phyloP scores from a whole-genome alignment of 2,329 filamentous ascomycete species.

The Pseudogymnoascus sp. region DNA sequence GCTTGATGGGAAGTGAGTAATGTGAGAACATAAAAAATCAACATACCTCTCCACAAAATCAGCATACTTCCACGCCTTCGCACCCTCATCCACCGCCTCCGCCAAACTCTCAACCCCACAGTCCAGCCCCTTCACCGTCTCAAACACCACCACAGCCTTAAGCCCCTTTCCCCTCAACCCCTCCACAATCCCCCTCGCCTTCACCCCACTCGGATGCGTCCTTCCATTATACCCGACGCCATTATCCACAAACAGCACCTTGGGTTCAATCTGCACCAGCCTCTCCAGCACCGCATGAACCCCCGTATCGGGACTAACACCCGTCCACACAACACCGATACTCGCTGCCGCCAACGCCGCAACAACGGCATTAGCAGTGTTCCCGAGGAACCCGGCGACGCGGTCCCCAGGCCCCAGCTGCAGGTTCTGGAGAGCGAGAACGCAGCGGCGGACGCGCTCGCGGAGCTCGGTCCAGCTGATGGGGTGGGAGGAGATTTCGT shows the following conservation, averaged over 20 bases:
- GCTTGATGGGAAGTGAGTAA: slow-evolving; percentile 29
- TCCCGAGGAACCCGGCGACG: slow-evolving; percentile 73
- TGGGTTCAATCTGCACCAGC: slow-evolving; percentile 74
- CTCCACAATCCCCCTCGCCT: slow-evolving; percentile 67
- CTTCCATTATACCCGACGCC: slow-evolving; percentile 87
- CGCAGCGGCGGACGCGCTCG: slow-evolving; percentile 65
- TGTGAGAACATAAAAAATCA: not conserved
- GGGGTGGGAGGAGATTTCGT: slow-evolving; percentile 52
- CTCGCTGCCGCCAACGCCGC: slow-evolving; percentile 79
- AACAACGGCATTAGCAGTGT: slow-evolving; percentile 78
- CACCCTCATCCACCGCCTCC: slow-evolving; percentile 21
- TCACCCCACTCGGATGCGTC: slow-evolving; percentile 68
- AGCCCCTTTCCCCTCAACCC: slow-evolving; percentile 48
- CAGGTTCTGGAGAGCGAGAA: slow-evolving; percentile 57
- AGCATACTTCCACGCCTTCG: slow-evolving; percentile 32
- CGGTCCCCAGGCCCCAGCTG: slow-evolving; percentile 51
- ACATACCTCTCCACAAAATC: slow-evolving; percentile 33
- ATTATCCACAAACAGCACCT: slow-evolving; percentile 77
- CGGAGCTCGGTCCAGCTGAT: slow-evolving; percentile 74
- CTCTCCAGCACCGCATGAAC: slow-evolving; percentile 86
- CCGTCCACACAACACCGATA: slow-evolving; percentile 85
- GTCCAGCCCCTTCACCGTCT: slow-evolving; percentile 43
- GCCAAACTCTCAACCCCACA: slow-evolving; percentile 15
- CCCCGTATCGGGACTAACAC: slow-evolving; percentile 85
- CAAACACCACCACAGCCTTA: slow-evolving; percentile 64